phyloP scores from a whole-genome alignment of 768 basidiomycete species.

The Lentinula detonsa region DNA sequence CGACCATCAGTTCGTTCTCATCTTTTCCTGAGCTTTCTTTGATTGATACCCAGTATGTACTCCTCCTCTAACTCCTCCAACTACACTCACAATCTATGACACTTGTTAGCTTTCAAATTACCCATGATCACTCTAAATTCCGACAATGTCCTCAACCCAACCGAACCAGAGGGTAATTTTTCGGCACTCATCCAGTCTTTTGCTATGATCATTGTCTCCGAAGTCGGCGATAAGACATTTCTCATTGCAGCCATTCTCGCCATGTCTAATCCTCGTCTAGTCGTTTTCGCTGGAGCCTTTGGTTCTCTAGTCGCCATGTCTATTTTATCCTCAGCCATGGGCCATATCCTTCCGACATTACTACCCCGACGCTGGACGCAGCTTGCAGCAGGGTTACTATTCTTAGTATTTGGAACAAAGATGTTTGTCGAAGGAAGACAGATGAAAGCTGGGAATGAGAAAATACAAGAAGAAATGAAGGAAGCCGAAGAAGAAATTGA shows the following conservation, averaged over 20 bases:
- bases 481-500: constrained; percentile 97
- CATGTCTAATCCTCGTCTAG: constrained; percentile 82
- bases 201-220: constrained; percentile 86
- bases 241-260: constrained; percentile 82
- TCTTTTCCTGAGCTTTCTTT: background rate
- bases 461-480: constrained; percentile 90
- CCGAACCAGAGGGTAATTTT: constrained; percentile 21
- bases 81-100: background rate
- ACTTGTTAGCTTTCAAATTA: background rate
- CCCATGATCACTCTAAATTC: background rate
- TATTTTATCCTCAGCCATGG: constrained; percentile 88
- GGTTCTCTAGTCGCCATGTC: constrained; percentile 90
- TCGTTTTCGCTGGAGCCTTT: constrained; percentile 88
- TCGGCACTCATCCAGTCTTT: constrained; percentile 75
- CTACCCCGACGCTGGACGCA: constrained; percentile 73
- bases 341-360: constrained; percentile 81
- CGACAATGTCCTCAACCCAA: background rate
- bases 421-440: constrained; percentile 82
- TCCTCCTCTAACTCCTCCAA: background rate
- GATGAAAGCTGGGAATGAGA: constrained; percentile 75
- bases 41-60: background rate
- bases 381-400: constrained; percentile 70
- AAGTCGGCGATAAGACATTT: constrained; percentile 96
- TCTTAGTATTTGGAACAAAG: constrained; percentile 84
- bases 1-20: background rate